Base-by-base conservation (phyloP, 495 filamentous ascomycete genomes). In the Tuber magnatum region DNA sequence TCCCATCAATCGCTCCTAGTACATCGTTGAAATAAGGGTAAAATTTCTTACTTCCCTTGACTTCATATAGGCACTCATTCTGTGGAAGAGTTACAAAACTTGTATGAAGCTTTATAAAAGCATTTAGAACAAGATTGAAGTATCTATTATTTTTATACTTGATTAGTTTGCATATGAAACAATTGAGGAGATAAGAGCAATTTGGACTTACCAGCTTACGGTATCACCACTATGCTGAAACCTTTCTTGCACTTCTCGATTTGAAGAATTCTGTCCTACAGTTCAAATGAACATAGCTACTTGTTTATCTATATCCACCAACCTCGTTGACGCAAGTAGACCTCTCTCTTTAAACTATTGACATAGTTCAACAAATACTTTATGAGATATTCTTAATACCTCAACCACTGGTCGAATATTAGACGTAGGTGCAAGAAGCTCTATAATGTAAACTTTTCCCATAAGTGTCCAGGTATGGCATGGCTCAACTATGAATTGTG, bases 11-110 rank as follows among this genome's bases (percentile, higher is more conserved):
- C 12, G 73, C 78, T 32, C 77, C 72, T 65, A 80, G 6, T 42
- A 38, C 43, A 68, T 80, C 69, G 41, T 76, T 69, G 70, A 80
- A 80, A 41, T 80, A 80, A 7, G 68, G 77, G n/a, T 41, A 74
- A 39, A 71, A 71, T 74, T 69, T 51, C 3, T 35, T 22, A 44
- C 75, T 51, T 51, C 22, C 7, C 7, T 24, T 12, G 0, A 51
- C 46, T 9, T 51, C 44, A 20, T 46, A 46, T 46, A 6, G 44
- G 18, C 1, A 46, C 18, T 46, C 44, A 46, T 46, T 46, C 2
- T 2, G 14, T 20, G 44, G 18, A 22, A 46, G 44, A 14, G 18
- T 22, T 20, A 46, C 2, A 20, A 46, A 7, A 20, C 44, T 46
- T 46, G 18, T 46, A 46, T 46, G 44, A 18, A 46, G 14, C 18